Evolutionary conservation across 768 basidiomycete genomes (phyloP), one percentile per base, ranked within the genome.

Genomic region (Asterophora parasitica): DNA sequence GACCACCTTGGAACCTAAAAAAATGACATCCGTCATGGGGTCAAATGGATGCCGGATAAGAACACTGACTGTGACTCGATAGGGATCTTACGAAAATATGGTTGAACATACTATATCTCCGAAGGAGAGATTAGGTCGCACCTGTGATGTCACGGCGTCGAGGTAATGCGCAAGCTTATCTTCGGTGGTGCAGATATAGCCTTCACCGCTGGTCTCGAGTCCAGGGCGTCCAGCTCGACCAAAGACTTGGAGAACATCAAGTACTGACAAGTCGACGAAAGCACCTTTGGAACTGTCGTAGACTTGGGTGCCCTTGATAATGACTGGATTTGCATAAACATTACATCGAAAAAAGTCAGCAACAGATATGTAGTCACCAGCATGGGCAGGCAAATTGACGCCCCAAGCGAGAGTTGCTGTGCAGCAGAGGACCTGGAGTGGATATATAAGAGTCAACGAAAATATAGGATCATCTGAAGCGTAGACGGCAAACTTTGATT

Each of bases 371-470:
- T 39, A 46, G 46, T 53, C 52, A 89, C 89, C 92, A 48, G 96
- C 96, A 67, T 98, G 95, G 13, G 96, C 96, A 28, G 96, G 96
- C 53, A 99, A 71, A 65, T 99, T 99, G 56, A 99, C 96, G 68
- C 96, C 96, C 96, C 96, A 99, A 4, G 96, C 96, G 35, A 99
- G 75, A 2, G 96, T 99, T 4, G 96, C 92, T 2, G 96, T 99
- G 71, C 96, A 99, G 65, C 92, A 96, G 13, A 99, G 73, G 42
- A 99, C 94, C 94, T 96, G n/a, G 38, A 27, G n/a, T 54, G 20
- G 46, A 52, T 28, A 9, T 23, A 20, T 13, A 42, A n/a, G 36
- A 31, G 15, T 42, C 4, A 30, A 35, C 26, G 1, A 17, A 15
- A 12, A 8, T 12, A n/a, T 35, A 4, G 35, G 6, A 15, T 15